Percentiles rank a stretch among this genome's conserved stretches.
These are phyloP conservation scores for Cardamine resedifolia DNA, from an alignment of 345 rosid genomes.

Conservation along the genomic window DNA sequence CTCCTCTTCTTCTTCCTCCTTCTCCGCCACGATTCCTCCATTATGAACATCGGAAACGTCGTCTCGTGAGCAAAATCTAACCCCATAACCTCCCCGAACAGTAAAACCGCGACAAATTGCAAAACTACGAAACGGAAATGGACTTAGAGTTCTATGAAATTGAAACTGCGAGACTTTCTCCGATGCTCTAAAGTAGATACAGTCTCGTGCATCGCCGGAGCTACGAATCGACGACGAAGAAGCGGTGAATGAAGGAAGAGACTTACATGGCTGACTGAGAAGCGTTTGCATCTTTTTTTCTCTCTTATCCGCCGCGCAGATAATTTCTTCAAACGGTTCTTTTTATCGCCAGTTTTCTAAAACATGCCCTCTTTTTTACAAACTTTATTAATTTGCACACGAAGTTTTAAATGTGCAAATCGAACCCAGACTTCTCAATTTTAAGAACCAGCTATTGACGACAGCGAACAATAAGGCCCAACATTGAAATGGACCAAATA, in stretches of 20 bases:
- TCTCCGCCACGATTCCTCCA: conserved; percentile 27
- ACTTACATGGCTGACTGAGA: conserved; percentile 50
- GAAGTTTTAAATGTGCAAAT: not conserved
- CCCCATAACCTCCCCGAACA: conserved; percentile 34
- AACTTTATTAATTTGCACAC: not conserved
- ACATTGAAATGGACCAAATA: conserved; percentile 30
- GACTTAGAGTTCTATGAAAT: conserved; percentile 25
- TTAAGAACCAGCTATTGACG: not conserved
- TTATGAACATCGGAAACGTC: conserved; percentile 39
- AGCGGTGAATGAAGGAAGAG: conserved; percentile 35
- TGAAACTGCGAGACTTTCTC: conserved; percentile 22
- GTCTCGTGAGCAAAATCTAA: conserved; percentile 43
- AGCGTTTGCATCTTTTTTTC: conserved; percentile 51
- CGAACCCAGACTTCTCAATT: not conserved
- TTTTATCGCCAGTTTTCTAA: conserved; percentile 5
- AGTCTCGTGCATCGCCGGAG: conserved; percentile 7
- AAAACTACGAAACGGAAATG: conserved; percentile 28
- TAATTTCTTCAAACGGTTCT: conserved; percentile 32
- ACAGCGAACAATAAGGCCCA: conserved; percentile 27
- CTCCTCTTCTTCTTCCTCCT: conserved; percentile 47
- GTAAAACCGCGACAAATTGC: conserved; percentile 18
- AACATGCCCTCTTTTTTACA: not conserved
- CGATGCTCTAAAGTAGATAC: conserved; percentile 1
- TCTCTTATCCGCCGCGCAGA: conserved; percentile 42
- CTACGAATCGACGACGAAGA: conserved; percentile 25